Percentiles rank a stretch among this genome's conserved stretches.
Evolutionary conservation across 441 rosid genomes (phyloP).

Genomic region (Pelargonium australe): DNA sequence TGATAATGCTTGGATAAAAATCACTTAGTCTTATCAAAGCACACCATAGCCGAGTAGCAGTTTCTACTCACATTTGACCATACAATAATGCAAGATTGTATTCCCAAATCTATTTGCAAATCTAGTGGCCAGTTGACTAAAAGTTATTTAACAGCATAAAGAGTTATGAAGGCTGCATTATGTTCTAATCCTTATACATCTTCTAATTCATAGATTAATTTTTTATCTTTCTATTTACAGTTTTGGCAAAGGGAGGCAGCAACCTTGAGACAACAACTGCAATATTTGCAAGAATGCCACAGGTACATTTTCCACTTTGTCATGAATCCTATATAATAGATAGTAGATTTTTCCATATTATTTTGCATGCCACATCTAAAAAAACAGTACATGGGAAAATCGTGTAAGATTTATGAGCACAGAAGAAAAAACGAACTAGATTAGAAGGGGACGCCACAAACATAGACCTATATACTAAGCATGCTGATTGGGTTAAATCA

Average conservation of each 20-base stretch:
- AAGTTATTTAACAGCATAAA: not conserved
- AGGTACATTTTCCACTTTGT: slow-evolving; percentile 35
- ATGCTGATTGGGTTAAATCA: no score
- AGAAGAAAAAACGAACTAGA: no score
- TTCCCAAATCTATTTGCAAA: not conserved
- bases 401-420: no score
- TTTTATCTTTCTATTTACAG: slow-evolving; percentile 24
- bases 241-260: slow-evolving; percentile 76
- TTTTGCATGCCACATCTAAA: not conserved
- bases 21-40: not conserved
- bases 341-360: not conserved
- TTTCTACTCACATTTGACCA: not conserved
- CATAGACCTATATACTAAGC: not conserved
- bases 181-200: not conserved
- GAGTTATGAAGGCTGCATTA: not conserved
- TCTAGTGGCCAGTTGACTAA: not conserved
- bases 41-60: not conserved
- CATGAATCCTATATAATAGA: not conserved
- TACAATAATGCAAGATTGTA: not conserved
- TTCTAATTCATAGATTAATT: not conserved
- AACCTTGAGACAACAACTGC: slow-evolving; percentile 61
- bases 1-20: not conserved
- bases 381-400: not conserved
- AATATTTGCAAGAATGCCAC: slow-evolving; percentile 52
- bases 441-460: not conserved